phyloP scores from a whole-genome alignment of 2,329 filamentous ascomycete genomes.

The Coniochaeta hoffmannii region DNA sequence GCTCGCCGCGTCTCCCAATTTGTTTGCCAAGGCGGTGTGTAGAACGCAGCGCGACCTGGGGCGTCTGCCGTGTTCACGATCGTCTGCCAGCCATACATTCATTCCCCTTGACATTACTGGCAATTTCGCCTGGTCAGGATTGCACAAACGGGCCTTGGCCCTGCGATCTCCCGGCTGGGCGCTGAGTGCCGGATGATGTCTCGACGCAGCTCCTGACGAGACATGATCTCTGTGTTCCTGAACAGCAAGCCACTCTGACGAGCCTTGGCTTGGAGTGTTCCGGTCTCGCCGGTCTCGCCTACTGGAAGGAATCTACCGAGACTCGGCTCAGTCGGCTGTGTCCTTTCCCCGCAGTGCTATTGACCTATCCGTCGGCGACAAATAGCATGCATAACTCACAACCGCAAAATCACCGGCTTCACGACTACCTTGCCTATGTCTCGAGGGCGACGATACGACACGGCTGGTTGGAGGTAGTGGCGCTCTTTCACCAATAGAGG shows the following conservation, averaged over 20 bases:
- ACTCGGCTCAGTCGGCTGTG: neutral
- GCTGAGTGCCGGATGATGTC: constrained; percentile 5
- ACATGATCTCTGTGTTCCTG: neutral
- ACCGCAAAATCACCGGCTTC: neutral
- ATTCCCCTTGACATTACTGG: constrained; percentile 2
- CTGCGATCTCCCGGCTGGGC: constrained; percentile 19
- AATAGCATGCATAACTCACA: neutral
- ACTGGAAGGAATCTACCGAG: neutral
- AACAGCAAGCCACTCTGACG: neutral
- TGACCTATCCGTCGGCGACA: neutral
- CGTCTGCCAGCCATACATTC: no score
- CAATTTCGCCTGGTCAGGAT: neutral
- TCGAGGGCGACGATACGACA: neutral
- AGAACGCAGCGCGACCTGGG: neutral
- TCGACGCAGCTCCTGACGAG: neutral
- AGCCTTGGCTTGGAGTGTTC: neutral
- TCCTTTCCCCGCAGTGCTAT: neutral
- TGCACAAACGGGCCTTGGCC: constrained; percentile 15
- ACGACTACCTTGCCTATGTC: no score
- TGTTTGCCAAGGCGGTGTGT: neutral
- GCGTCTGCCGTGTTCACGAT: neutral
- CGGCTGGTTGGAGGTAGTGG: neutral
- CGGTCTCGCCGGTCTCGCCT: neutral
- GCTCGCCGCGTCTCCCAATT: neutral
- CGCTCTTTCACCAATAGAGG: neutral